These are phyloP conservation scores for Ascocoryne sarcoides DNA, from an alignment of 2,329 filamentous ascomycete genomes.

Conservation along the genomic window DNA sequence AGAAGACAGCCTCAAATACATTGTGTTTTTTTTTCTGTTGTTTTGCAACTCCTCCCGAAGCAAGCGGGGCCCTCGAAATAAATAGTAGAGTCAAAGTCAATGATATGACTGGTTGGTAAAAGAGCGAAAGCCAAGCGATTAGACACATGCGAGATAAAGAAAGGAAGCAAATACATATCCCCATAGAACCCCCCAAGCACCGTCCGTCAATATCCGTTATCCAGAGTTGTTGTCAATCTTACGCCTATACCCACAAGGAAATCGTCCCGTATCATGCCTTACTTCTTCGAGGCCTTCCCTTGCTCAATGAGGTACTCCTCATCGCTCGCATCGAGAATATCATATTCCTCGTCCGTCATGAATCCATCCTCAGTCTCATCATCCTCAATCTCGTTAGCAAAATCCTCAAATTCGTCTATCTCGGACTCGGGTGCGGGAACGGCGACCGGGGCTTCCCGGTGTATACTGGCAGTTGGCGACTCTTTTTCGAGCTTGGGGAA, in stretches of 20 bases:
- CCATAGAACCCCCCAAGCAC: conserved; percentile 11
- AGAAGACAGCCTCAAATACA: conserved; percentile 4
- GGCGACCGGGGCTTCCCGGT: conserved; percentile 46
- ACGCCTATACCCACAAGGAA: conserved; percentile 15
- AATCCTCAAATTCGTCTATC: conserved; percentile 37
- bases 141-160: conserved; percentile 6
- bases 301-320: conserved; percentile 64
- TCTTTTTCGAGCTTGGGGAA: conserved; percentile 96
- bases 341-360: conserved; percentile 96
- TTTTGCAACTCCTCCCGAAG: conserved; percentile 2
- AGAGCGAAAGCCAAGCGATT: conserved; percentile 7
- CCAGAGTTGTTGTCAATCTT: conserved; percentile 27
- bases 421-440: conserved; percentile 40
- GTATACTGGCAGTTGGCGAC: conserved; percentile 72
- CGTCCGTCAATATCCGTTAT: conserved; percentile 21
- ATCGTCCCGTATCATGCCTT: conserved; percentile 10
- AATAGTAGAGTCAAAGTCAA: background rate
- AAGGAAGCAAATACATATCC: conserved; percentile 13
- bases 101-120: conserved; percentile 1
- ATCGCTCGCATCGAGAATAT: conserved; percentile 90
- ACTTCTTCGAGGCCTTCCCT: conserved; percentile 23
- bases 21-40: conserved; percentile 1
- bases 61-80: background rate
- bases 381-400: conserved; percentile 49
- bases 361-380: conserved; percentile 64